phyloP scores from a whole-genome alignment of 495 filamentous ascomycete species.

The Talaromyces adpressus region DNA sequence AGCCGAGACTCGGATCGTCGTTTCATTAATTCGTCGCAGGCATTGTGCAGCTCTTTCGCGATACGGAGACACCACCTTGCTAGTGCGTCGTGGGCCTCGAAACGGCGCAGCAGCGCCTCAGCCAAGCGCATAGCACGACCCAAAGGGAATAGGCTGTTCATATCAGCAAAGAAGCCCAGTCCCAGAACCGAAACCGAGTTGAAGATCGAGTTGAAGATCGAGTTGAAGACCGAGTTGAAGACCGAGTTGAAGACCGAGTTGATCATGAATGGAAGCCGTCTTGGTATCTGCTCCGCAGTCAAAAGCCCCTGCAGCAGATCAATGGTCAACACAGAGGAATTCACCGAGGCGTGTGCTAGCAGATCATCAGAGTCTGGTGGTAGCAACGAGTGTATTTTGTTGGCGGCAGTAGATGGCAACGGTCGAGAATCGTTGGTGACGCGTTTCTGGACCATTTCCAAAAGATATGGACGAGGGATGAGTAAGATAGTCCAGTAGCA shows the following conservation, averaged over 20 bases:
- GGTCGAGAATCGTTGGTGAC: neutral
- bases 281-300: slow-evolving; percentile 33
- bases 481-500: slow-evolving; percentile 18
- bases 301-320: slow-evolving; percentile 9
- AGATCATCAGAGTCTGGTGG: neutral
- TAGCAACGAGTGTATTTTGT: neutral
- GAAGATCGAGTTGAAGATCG: slow-evolving; percentile 43
- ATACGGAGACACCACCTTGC: neutral
- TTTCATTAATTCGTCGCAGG: neutral
- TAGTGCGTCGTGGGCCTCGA: neutral
- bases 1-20: neutral
- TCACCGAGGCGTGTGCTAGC: slow-evolving; percentile 10
- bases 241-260: slow-evolving; percentile 35
- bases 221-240: slow-evolving; percentile 33
- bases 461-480: slow-evolving; percentile 30
- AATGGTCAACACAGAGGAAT: slow-evolving; percentile 11
- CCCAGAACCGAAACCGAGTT: slow-evolving; percentile 61
- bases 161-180: slow-evolving; percentile 59
- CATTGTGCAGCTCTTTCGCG: neutral
- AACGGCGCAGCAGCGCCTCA: neutral
- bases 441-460: slow-evolving; percentile 1
- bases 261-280: slow-evolving; percentile 61
- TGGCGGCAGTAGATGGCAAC: neutral
- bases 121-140: neutral
- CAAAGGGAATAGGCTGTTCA: neutral